A percentile compares a stretch with the other conserved stretches of the same genome.
Evolutionary conservation across 352 stramenopile species (phyloP).

Genomic region (Phytopythium kandeliae): DNA sequence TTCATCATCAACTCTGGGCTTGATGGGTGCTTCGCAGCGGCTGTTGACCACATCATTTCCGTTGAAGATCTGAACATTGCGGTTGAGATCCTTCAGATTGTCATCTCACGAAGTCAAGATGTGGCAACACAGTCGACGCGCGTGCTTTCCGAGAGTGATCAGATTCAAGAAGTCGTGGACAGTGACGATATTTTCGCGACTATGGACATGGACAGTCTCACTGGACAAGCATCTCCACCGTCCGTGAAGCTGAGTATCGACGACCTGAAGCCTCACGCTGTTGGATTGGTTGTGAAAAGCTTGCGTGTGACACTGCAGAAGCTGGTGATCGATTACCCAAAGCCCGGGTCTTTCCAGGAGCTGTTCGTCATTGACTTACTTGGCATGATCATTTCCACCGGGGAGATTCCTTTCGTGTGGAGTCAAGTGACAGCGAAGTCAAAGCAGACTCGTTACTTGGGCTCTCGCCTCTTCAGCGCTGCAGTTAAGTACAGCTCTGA

Average conservation of each 20-base stretch:
- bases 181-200: constrained; percentile 36
- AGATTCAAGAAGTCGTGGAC: constrained; percentile 12
- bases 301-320: constrained; percentile 44
- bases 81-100: constrained; percentile 51
- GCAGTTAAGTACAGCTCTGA: constrained; percentile 50
- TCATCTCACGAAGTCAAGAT: constrained; percentile 28
- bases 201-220: constrained; percentile 33
- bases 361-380: constrained; percentile 66
- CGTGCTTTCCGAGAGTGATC: constrained; percentile 1
- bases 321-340: constrained; percentile 47
- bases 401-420: constrained; percentile 62
- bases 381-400: constrained; percentile 49
- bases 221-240: constrained; percentile 3
- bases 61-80: constrained; percentile 31
- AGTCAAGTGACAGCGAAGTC: constrained; percentile 26
- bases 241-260: constrained; percentile 16
- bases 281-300: constrained; percentile 24
- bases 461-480: constrained; percentile 46
- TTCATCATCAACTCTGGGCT: constrained; percentile 36
- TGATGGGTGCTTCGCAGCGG: constrained; percentile 37
- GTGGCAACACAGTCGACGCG: constrained; percentile 18
- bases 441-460: constrained; percentile 45
- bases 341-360: constrained; percentile 33
- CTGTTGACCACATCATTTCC: constrained; percentile 20
- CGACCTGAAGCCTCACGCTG: constrained; percentile 15